Base-by-base conservation (phyloP, 495 filamentous ascomycete genomes). In the Neurospora sp. region DNA sequence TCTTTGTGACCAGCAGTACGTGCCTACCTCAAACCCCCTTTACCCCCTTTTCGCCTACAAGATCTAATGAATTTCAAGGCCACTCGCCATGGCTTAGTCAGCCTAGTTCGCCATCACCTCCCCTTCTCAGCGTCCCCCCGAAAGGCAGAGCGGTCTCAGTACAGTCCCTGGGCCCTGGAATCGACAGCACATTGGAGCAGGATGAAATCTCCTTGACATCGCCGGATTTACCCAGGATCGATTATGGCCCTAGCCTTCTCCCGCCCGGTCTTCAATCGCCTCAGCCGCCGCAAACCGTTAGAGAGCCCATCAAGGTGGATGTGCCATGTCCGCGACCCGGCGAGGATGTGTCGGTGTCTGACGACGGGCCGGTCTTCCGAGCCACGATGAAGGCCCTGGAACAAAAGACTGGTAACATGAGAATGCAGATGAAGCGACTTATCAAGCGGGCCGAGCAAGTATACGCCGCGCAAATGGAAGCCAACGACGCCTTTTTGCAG, bases 381-480 rank as follows among this genome's bases (percentile, higher is more conserved):
- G 96, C 96, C 11, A 98, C 95, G 1, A 97, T 99, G 88, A 98
- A 98, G 79, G 91, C 94, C 1, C 83, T 98, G 41, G 96, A 99
- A 79, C 94, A 95, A 77, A 98, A 97, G 85, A 99, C 95, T 0
- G 93, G 93, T n/a, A 96, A 91, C 77, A 94, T 99, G 90, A 89
- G 93, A 44, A 83, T 87, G 37, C 92, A 93, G 77, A 98, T 98
- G 89, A 99, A 99, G 82, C 97, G 97, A 75, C 90, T 99, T 12
- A 84, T 98, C 59, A 95, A 94, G 76, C 92, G 91, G 75, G 96
- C 95, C 39, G 96, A 98, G 77, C 90, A 92, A 14, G 93, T 93
- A 4, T 88, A 94, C 73, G 84, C 88, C 74, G 91, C 95, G 2
- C 96, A 98, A 81, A 81, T 83, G 2, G 86, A 89, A 69, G 96